phyloP scores from a whole-genome alignment of 208 protist genomes.

The Acanthamoeba rhysodes region DNA sequence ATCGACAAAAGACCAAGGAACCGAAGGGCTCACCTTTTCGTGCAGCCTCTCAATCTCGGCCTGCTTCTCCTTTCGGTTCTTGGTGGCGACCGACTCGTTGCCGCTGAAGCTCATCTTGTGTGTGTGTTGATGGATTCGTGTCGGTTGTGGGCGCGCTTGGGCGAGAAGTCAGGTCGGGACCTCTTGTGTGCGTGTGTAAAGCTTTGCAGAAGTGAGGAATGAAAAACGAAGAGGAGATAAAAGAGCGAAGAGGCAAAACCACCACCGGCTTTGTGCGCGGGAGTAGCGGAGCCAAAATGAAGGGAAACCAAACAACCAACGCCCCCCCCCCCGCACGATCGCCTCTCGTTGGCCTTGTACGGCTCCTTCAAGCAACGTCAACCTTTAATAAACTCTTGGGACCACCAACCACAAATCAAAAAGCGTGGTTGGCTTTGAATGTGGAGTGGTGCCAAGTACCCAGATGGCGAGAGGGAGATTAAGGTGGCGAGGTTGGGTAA shows the following conservation, averaged over 20 bases:
- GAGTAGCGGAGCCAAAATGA: constrained; percentile 65
- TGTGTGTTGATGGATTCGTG: not conserved
- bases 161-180: not conserved
- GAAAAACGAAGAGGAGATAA: not conserved
- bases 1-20: not conserved
- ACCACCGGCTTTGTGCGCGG: not conserved
- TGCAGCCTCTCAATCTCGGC: constrained; percentile 65
- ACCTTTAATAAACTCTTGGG: not conserved
- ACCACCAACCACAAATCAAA: not conserved
- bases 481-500: not conserved
- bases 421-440: not conserved
- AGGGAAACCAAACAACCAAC: constrained; percentile 49
- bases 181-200: not conserved
- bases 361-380: not conserved
- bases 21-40: not conserved
- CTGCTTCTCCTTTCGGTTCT: constrained; percentile 64
- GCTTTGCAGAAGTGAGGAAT: not conserved
- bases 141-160: not conserved
- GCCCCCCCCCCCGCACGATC: not conserved
- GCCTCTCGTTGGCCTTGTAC: not conserved
- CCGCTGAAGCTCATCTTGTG: constrained; percentile 55
- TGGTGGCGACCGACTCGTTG: constrained; percentile 66
- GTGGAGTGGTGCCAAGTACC: not conserved
- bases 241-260: not conserved
- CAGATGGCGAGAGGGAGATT: not conserved